Evolutionary conservation across 768 basidiomycete genomes (phyloP), one percentile per base, ranked within the genome.

Genomic region (Sarcodon aspratus): DNA sequence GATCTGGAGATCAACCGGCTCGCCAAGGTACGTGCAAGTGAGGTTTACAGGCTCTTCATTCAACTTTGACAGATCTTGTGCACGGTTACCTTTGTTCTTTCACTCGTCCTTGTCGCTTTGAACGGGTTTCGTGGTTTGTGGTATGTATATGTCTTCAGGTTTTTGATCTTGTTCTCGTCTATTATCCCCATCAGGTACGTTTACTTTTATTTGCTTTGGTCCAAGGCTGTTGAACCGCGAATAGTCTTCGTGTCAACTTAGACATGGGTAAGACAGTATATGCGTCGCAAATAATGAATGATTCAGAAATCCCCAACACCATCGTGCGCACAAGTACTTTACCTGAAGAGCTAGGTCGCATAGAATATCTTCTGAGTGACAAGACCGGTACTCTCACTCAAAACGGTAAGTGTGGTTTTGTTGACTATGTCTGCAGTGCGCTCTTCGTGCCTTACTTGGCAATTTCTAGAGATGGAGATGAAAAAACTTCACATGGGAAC

Each of bases 241-340:
- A 6, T 61, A 97, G 94, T 73, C 70, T 99, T 48, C 87, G 96
- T n/a, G 95, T 99, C 47, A 99, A 99, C 57, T 75, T 99, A 47
- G 96, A 99, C 64, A 98, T 99, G 94, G 96, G 96, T 49, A 99
- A 99, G 68, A 98, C 94, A 1, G 87, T 98, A 38, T 99, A 99
- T 57, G 93, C 91, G 0, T 83, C 87, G 38, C 88, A 93, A 55
- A 98, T 98, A 49, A 92, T 94, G 84, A 83, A 79, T 46, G 96
- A 98, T 66, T 61, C 57, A 42, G 91, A 97, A 65, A 99, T 99
- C 55, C 91, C 93, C 4, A 80, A 82, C 44, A 96, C 96, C 4
- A 96, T 98, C 52, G 96, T 98, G 7, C 76, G 96, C 11, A 98
- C 96, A n/a, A 91, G 87, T 58, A 99, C 96, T 0, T 72, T 99